Evolutionary conservation across 805 yeast species (phyloP), one percentile per base, ranked within the genome.

Genomic region (Naumovozyma baii): DNA sequence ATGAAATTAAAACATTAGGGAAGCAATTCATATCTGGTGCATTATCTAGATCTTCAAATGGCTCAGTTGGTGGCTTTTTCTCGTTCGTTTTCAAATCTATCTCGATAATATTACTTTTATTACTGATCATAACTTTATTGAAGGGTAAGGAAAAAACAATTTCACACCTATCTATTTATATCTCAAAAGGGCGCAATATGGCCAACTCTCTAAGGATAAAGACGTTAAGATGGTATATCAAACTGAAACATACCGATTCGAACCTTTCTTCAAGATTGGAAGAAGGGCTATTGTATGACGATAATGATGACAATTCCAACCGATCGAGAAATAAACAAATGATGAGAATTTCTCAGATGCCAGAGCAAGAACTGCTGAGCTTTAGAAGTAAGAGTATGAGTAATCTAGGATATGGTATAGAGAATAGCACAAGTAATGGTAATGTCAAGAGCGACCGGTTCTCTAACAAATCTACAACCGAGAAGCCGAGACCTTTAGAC

Each of bases 341-440:
- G 15, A 13, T 5, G 5, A 29, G 15, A 12, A 29, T 5, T 14
- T 29, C 31, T 29, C 15, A 12, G 7, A 9, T 29, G 5, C 31
- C 14, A 9, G 13, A 29, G 5, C 14, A n/a, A 29, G 31, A 29
- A 29, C 13, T 29, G 13, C 31, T 40, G 2, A 39, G 48, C 31
- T 43, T 51, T 20, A 43, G 59, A 37, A 57, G 62, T 39, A 55
- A 54, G 43, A 59, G 63, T 39, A 51, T 53, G 55, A 45, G 50
- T 31, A 52, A 56, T 31, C 35, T 57, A 15, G 40, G 30, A 9
- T 12, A 29, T 13, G 15, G 7, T 13, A 29, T 8, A 5, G 15
- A 29, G 7, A 29, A 29, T 9, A 29, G 15, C 15, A 9, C 13
- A 8, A 29, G 15, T 29, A 31, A 39, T 18, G 37, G 36, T 3